Base-by-base conservation (phyloP, 176 grass and related monocot species). In the Olyra latifolia region DNA sequence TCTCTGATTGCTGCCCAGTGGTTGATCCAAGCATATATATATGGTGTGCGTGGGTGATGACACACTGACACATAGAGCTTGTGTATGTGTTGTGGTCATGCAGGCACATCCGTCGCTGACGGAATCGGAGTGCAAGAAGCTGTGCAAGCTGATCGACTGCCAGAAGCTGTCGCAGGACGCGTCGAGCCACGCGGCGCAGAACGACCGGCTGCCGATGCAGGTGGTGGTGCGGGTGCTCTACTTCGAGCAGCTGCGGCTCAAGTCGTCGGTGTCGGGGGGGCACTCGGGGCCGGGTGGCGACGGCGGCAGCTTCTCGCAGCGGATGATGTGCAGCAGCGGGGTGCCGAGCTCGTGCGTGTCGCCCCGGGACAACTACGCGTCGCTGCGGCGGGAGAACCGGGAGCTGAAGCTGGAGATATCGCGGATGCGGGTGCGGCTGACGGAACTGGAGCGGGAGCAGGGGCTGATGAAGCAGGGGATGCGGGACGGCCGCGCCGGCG, bases 41-140 rank as follows among this genome's bases (percentile, higher is more conserved):
- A 35, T 2, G 0, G 2, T 35, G 32, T 35, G 32, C 5, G 4
- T 35, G 32, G 5, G 32, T 35, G 32, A 35, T 35, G 32, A 2
- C n/a, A n/a, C n/a, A n/a, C n/a, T 35, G 32, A 35, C 5, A 1
- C 32, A 35, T 35, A 2, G 32, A 2, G 14, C 14, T 30, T 15
- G 29, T 15, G 3, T 50, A 35, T 35, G 32, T 35, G 32, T 17
- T 62, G 10, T 47, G 12, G n/a, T n/a, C n/a, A n/a, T n/a, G 50
- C 78, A 94, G 91, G 89, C 95, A 16, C 92, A 98, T 65, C 92
- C 95, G 9, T 94, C 95, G 43, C 85, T 98, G 27, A 94, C 86
- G 16, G 92, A 98, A 22, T 93, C 95, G 2, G 95, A 98, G 62
- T 94, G 95, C 90, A 93, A 95, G 91, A 95, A 95, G 81, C 74